phyloP scores from a whole-genome alignment of 352 stramenopile genomes.

The Globisporangium parvum region DNA sequence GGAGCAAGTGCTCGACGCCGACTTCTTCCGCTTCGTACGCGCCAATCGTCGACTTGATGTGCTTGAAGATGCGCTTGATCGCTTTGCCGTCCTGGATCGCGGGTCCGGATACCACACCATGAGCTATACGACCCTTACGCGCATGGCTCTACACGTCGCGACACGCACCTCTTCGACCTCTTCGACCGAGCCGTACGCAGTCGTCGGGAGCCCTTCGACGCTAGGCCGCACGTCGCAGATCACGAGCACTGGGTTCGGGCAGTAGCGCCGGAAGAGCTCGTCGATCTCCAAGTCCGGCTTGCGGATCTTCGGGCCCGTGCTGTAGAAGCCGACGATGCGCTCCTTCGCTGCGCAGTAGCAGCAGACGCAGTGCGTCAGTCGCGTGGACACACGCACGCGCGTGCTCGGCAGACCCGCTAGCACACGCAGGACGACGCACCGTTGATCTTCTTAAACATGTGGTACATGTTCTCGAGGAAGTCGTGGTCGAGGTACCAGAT shows the following conservation, averaged over 20 bases:
- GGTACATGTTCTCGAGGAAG: conserved; percentile 98
- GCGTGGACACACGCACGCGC: too few relatives aligned
- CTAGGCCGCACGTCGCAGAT: conserved; percentile 98
- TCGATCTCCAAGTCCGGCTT: conserved; percentile 95
- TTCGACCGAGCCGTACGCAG: conserved; percentile 96
- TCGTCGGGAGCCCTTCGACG: conserved; percentile 95
- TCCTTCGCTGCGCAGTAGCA: conserved; percentile 96
- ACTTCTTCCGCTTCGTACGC: conserved; percentile 95
- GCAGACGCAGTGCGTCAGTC: too few relatives aligned
- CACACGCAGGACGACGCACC: too few relatives aligned
- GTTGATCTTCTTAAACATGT: conserved; percentile 95
- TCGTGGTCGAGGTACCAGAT: conserved; percentile 99
- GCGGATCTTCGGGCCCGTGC: conserved; percentile 95
- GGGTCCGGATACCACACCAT: background rate
- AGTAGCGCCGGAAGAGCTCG: conserved; percentile 93
- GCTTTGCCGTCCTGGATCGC: conserved; percentile 81
- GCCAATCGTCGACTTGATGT: conserved; percentile 95
- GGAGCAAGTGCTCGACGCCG: conserved; percentile 97
- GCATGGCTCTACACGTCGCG: too few relatives aligned
- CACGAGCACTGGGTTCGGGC: conserved; percentile 94
- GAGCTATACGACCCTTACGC: too few relatives aligned
- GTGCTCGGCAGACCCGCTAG: too few relatives aligned
- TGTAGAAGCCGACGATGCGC: conserved; percentile 98
- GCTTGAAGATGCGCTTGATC: conserved; percentile 97
- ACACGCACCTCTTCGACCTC: conserved; percentile 88